Percentiles rank a stretch among this genome's conserved stretches.
phyloP scores from a whole-genome alignment of 177 flowering plant genomes.

The Vitis hybrid region DNA sequence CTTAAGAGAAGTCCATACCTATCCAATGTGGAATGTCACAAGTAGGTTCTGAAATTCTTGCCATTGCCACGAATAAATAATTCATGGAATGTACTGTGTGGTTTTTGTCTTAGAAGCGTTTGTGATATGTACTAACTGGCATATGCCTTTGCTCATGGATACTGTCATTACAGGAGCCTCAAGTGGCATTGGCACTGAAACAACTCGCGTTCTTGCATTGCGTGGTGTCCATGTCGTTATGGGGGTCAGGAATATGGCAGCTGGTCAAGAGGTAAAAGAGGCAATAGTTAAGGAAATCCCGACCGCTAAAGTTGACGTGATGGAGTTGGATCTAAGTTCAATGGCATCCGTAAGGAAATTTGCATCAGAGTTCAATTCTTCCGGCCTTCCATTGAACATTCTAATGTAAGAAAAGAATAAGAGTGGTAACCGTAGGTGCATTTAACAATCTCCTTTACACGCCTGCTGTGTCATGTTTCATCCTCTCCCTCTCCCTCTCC shows the following conservation, averaged over 20 bases:
- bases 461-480: not conserved
- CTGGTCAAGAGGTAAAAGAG: constrained; percentile 42
- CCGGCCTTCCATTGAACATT: constrained; percentile 47
- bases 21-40: no score
- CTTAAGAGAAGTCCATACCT: no score
- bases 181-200: constrained; percentile 66
- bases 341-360: constrained; percentile 50
- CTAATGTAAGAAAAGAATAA: constrained; percentile 40
- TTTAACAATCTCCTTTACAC: not conserved
- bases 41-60: no score
- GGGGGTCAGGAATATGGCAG: constrained; percentile 49
- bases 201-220: constrained; percentile 58
- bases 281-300: constrained; percentile 40
- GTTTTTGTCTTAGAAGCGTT: no score
- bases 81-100: no score
- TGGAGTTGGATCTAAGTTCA: constrained; percentile 65
- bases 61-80: no score
- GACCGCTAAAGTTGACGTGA: constrained; percentile 46
- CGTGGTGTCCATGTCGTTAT: constrained; percentile 63
- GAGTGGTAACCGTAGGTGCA: no score
- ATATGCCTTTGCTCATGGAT: not conserved
- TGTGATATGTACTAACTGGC: no score
- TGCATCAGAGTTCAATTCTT: constrained; percentile 41
- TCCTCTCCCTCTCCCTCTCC: no score
- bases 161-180: constrained; percentile 47